A percentile compares a stretch with the other conserved stretches of the same genome.
Evolutionary conservation across 1,284 basidiomycete species (phyloP).

Genomic region (Inonotus hispidus): DNA sequence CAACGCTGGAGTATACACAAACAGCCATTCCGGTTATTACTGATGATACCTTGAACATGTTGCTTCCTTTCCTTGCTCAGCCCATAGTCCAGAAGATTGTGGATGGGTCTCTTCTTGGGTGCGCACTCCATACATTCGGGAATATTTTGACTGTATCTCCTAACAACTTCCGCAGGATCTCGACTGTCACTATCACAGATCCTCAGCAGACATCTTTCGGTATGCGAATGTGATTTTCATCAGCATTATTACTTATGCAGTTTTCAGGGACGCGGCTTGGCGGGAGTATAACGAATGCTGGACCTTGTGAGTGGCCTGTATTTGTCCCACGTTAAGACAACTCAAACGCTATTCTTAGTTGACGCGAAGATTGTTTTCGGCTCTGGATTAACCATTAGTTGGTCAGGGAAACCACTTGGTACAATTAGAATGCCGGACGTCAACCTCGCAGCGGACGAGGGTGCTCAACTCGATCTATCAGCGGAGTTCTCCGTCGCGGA

Average conservation of each 20-base stretch:
- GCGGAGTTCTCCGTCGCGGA: slow-evolving; percentile 59
- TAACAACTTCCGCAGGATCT: slow-evolving; percentile 35
- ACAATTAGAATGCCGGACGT: slow-evolving; percentile 61
- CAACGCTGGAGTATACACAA: slow-evolving; percentile 61
- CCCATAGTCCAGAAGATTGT: slow-evolving; percentile 82
- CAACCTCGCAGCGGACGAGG: slow-evolving; percentile 52
- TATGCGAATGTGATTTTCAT: slow-evolving; percentile 24
- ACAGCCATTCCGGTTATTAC: slow-evolving; percentile 51
- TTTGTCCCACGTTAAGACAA: slow-evolving; percentile 1
- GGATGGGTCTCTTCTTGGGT: slow-evolving; percentile 53
- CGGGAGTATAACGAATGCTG: slow-evolving; percentile 68
- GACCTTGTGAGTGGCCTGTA: slow-evolving; percentile 54
- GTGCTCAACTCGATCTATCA: slow-evolving; percentile 52
- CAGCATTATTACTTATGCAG: slow-evolving; percentile 6
- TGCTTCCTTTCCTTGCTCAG: slow-evolving; percentile 67
- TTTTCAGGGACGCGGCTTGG: slow-evolving; percentile 46
- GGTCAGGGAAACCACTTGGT: slow-evolving; percentile 57
- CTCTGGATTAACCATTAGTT: slow-evolving; percentile 57
- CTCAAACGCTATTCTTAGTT: slow-evolving; percentile 36
- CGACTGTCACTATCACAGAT: slow-evolving; percentile 53
- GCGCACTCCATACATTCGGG: slow-evolving; percentile 17
- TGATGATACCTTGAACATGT: slow-evolving; percentile 55
- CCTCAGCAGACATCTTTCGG: slow-evolving; percentile 56
- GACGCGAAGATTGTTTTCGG: slow-evolving; percentile 69
- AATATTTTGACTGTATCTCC: not conserved